Base-by-base conservation (phyloP, 331 rosid genomes). In the Telfairia occidentalis region DNA sequence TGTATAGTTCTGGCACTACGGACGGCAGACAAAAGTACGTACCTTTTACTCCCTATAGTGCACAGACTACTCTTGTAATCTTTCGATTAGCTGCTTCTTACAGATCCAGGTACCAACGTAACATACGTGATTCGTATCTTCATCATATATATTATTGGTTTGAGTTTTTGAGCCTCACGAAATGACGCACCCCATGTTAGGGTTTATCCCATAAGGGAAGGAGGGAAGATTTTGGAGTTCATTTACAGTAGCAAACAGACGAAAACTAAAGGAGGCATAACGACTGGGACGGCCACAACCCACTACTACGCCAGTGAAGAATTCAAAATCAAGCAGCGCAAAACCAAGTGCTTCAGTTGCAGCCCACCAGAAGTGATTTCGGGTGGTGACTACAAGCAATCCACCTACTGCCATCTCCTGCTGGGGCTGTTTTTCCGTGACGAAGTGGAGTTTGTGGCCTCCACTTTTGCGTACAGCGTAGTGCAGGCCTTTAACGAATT, bases 1-100 rank as follows among this genome's bases (percentile, higher is more conserved):
- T n/a, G n/a, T n/a, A n/a, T n/a, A 94, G 98, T 81, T 94, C 98
- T 37, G 97, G 98, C 83, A 94, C 98, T 45, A 94, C 98, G 0
- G 97, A 88, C 9, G 98, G 98, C 57, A 86, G 89, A 71, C 98
- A 91, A 54, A 94, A 94, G 82, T 92, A 79, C 46, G 87, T 94
- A 50, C 98, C 97, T 11, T 94, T 94, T 75, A 94, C 96, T 5
- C 71, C 55, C 64, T 93, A 91, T 8, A 94, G 93, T 66, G 95
- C 98, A 7, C 92, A 91, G 80, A 91, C 98, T 32, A 94, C 98
- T 5, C 97, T 94, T 79, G 96, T 88, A 76, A 92, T 86, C 26
- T 90, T 89, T 78, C 87, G 92, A 30, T 38, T 94, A 77, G 90
- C 97, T 30, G 95, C 98, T 35, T 96, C 97, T 16, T 87, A 84